These are phyloP conservation scores for Chrysoporthe cubensis DNA, from an alignment of 2,329 filamentous ascomycete genomes.

Conservation along the genomic window DNA sequence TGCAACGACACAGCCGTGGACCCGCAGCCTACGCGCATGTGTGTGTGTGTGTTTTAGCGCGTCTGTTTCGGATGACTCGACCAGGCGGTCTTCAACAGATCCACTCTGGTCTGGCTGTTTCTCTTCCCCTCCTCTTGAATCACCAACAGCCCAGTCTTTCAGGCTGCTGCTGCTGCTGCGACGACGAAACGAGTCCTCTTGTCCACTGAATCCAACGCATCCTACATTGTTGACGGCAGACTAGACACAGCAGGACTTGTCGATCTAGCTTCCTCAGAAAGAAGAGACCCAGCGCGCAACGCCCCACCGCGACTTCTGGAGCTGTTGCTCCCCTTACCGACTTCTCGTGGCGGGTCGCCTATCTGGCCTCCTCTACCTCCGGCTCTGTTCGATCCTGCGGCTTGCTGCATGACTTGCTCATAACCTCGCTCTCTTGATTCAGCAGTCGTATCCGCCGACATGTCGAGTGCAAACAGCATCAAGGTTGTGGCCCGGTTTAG, in stretches of 20 bases:
- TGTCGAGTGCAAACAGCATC: conserved; percentile 68
- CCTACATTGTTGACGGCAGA: background rate
- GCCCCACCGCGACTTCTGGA: conserved; percentile 19
- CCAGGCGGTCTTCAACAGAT: conserved; percentile 16
- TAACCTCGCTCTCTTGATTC: conserved; percentile 32
- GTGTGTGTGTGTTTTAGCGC: conserved; percentile 13
- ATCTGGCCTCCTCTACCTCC: conserved; percentile 23
- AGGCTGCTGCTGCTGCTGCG: conserved; percentile 16
- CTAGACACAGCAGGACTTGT: conserved; percentile 19
- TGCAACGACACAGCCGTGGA: conserved; percentile 10
- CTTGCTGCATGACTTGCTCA: conserved; percentile 33
- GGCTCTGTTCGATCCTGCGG: conserved; percentile 16
- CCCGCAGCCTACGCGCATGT: conserved; percentile 5
- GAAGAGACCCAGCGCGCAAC: conserved; percentile 3
- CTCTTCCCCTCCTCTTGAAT: background rate
- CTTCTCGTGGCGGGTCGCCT: conserved; percentile 26
- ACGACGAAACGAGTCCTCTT: background rate
- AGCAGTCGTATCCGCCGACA: conserved; percentile 43
- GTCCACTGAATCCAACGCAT: background rate
- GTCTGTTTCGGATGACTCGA: conserved; percentile 17
- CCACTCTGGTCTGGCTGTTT: conserved; percentile 9
- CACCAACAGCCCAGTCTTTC: conserved; percentile 14
- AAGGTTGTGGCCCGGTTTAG: conserved; percentile 97
- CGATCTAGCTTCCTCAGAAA: conserved; percentile 1
- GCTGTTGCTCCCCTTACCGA: conserved; percentile 20